phyloP scores from a whole-genome alignment of 176 grass and related monocot genomes.

The Musa troglodytarum region DNA sequence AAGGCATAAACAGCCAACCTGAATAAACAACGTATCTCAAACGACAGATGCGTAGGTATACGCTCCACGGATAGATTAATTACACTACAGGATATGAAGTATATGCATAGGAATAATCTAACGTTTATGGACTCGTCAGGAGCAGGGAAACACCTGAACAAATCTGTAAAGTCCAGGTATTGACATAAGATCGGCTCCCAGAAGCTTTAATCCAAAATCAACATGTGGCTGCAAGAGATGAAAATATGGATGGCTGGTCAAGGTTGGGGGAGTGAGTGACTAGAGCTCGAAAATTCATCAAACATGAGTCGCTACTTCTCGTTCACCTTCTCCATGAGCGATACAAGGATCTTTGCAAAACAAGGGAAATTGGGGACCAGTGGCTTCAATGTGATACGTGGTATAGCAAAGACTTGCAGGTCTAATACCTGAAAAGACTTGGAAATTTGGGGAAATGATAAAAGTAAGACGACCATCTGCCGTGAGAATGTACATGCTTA shows the following conservation, averaged over 20 bases:
- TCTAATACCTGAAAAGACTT: slow-evolving; percentile 44
- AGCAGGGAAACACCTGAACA: slow-evolving; percentile 48
- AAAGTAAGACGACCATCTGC: not conserved
- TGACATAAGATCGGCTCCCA: slow-evolving; percentile 81
- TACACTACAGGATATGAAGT: too few species aligned
- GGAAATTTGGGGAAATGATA: not conserved
- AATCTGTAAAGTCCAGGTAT: slow-evolving; percentile 72
- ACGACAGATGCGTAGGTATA: not conserved
- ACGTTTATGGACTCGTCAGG: not conserved
- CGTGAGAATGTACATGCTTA: not conserved
- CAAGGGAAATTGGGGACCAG: slow-evolving; percentile 79
- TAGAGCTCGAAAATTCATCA: not conserved
- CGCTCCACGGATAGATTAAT: too few species aligned
- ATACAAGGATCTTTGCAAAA: slow-evolving; percentile 68
- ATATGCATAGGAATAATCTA: too few species aligned
- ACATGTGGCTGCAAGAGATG: slow-evolving; percentile 59
- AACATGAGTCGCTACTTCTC: not conserved
- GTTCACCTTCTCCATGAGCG: slow-evolving; percentile 83
- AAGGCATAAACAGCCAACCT: not conserved
- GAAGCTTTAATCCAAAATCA: slow-evolving; percentile 73
- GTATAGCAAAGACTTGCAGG: slow-evolving; percentile 79
- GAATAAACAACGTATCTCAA: not conserved
- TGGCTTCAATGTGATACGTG: slow-evolving; percentile 71
- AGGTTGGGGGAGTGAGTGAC: too few species aligned
- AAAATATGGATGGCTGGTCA: not conserved